These are phyloP conservation scores for Penicillium coprophilum DNA, from an alignment of 495 filamentous ascomycete genomes.

Conservation along the genomic window DNA sequence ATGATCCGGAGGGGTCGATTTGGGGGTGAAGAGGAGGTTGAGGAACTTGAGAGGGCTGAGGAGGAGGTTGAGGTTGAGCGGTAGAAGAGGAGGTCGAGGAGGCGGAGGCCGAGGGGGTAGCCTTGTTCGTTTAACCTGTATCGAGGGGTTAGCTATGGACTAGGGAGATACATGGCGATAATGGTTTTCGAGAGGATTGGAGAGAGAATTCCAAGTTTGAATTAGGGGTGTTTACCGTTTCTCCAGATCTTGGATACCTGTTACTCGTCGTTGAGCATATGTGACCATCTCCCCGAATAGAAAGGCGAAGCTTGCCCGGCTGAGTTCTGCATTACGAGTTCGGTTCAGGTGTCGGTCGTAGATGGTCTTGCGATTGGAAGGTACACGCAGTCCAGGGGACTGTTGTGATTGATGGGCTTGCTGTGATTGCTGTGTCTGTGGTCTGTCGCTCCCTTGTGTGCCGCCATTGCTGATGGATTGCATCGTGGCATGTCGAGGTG, in stretches of 20 bases:
- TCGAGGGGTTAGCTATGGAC: constrained; percentile 2
- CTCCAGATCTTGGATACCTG: constrained; percentile 89
- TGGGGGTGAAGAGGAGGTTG: constrained; percentile 60
- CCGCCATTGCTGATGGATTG: constrained; percentile 38
- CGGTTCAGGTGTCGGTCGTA: constrained; percentile 95
- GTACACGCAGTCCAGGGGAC: constrained; percentile 76
- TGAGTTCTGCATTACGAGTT: constrained; percentile 79
- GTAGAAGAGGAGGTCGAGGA: constrained; percentile 92
- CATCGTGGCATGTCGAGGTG: constrained; percentile 39
- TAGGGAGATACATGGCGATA: background rate
- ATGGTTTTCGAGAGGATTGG: background rate
- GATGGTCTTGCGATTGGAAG: constrained; percentile 95
- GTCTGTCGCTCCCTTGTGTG: constrained; percentile 27
- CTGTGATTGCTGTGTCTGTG: constrained; percentile 20
- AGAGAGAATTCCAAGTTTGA: background rate
- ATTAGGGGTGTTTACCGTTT: constrained; percentile 58
- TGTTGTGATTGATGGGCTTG: constrained; percentile 36
- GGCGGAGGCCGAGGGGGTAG: constrained; percentile 88
- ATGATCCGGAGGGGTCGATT: constrained; percentile 85
- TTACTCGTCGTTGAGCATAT: constrained; percentile 88
- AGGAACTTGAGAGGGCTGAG: constrained; percentile 82
- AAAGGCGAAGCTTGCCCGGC: constrained; percentile 90
- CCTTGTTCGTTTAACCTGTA: constrained; percentile 87
- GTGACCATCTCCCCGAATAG: constrained; percentile 95
- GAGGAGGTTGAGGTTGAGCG: constrained; percentile 57